Evolutionary conservation across 208 protist species (phyloP).

Genomic region (Herpetomonas muscarum): DNA sequence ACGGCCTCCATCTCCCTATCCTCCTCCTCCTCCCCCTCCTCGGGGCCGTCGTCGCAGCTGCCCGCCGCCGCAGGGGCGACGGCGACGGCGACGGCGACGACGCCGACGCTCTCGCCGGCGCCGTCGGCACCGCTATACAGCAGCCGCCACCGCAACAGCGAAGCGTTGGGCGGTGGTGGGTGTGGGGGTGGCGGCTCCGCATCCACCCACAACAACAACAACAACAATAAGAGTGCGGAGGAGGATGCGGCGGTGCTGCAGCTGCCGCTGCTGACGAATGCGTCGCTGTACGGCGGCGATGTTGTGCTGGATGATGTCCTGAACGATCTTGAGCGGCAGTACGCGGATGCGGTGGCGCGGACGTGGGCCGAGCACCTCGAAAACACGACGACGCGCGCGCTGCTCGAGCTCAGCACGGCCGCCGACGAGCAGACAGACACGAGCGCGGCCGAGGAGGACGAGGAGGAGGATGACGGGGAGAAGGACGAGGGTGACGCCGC

Average conservation of each 20-base stretch:
- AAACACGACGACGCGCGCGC: constrained; percentile 1
- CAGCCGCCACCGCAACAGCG: background rate
- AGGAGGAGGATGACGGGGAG: background rate
- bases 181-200: background rate
- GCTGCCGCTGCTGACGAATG: constrained; percentile 3
- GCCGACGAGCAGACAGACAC: background rate
- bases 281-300: background rate
- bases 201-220: background rate
- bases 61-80: background rate
- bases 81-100: background rate
- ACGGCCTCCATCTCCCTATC: no score
- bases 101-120: background rate
- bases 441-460: constrained; percentile 4
- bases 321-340: constrained; percentile 45
- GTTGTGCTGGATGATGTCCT: constrained; percentile 59
- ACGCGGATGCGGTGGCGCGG: constrained; percentile 40
- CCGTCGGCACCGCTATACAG: no score
- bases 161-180: background rate
- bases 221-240: background rate
- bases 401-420: constrained; percentile 1
- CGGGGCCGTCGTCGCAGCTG: no score
- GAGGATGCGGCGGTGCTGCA: background rate
- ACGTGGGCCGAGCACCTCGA: constrained; percentile 65
- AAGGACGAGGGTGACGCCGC: background rate
- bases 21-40: no score